phyloP scores from a whole-genome alignment of 345 rosid genomes.

The Psidium guajava region DNA sequence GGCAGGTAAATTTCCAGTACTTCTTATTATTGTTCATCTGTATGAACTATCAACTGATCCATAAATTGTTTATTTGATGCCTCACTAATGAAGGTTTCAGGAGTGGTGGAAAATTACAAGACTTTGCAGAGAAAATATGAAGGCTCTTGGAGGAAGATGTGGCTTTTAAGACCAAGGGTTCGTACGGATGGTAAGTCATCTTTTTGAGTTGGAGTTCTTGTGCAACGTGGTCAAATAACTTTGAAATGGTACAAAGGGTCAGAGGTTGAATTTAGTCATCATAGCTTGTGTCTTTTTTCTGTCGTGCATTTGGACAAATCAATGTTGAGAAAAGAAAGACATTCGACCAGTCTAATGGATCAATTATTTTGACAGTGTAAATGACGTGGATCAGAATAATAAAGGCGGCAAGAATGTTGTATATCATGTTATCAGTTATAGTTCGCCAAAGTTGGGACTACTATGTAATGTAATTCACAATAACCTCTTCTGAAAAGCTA shows the following conservation, averaged over 20 bases:
- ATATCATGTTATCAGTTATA: neutral
- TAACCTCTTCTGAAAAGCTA: neutral
- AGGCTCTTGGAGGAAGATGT: constrained; percentile 98
- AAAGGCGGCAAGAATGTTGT: neutral
- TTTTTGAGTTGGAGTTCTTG: neutral
- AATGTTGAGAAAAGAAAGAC: neutral
- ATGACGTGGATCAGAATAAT: neutral
- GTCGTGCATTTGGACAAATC: neutral
- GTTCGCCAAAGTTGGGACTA: neutral
- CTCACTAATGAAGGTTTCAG: constrained; percentile 35
- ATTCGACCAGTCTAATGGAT: neutral
- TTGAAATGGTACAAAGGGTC: neutral
- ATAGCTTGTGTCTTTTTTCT: neutral
- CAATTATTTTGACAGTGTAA: neutral
- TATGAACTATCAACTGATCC: neutral
- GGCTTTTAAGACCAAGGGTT: constrained; percentile 86
- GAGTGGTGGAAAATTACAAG: constrained; percentile 75
- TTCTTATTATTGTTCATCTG: neutral
- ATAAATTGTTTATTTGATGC: neutral
- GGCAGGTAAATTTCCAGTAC: constrained; percentile 49
- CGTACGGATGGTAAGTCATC: constrained; percentile 71
- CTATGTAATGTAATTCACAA: neutral
- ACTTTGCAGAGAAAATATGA: constrained; percentile 67
- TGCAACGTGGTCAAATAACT: neutral
- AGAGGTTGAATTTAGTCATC: neutral